A percentile compares a stretch with the other conserved stretches of the same genome.
phyloP scores from a whole-genome alignment of 140 eudicot genomes.

The Senecio squalidus region DNA sequence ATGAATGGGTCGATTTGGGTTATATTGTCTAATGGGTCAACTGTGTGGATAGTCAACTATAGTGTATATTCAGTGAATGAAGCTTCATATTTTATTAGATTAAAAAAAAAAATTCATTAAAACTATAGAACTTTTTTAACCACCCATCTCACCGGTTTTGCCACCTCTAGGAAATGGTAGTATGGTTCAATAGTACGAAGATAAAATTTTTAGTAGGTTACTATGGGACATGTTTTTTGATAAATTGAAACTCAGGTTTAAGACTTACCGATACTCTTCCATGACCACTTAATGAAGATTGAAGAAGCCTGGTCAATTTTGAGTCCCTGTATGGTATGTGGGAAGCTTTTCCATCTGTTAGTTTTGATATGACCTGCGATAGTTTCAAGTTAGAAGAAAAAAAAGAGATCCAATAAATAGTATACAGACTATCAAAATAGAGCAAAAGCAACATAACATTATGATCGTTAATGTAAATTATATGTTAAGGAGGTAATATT shows the following conservation, averaged over 20 bases:
- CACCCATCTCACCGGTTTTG: too few species aligned
- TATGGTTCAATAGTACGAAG: constrained; percentile 12
- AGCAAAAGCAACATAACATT: constrained; percentile 1
- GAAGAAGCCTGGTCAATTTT: constrained; percentile 87
- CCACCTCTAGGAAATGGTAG: too few species aligned
- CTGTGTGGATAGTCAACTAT: too few species aligned
- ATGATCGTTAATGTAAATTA: neutral
- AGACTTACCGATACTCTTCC: constrained; percentile 93
- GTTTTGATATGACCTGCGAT: constrained; percentile 74
- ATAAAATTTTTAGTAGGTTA: neutral
- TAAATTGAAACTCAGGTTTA: neutral
- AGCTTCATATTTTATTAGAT: too few species aligned
- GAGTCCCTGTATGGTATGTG: constrained; percentile 89
- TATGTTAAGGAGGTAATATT: neutral
- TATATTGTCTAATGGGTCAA: too few species aligned
- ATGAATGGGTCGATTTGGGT: too few species aligned
- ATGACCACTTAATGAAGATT: constrained; percentile 86
- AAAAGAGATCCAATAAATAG: neutral
- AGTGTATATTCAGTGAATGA: too few species aligned
- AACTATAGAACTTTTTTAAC: too few species aligned
- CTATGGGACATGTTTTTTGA: neutral
- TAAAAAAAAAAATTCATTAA: too few species aligned
- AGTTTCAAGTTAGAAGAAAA: constrained; percentile 14
- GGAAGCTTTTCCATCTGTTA: constrained; percentile 74
- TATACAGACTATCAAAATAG: constrained; percentile 1